A percentile compares a stretch with the other conserved stretches of the same genome.
Conservation (phyloP, 176 grass and related monocot species). For the Otatea glauca region DNA sequence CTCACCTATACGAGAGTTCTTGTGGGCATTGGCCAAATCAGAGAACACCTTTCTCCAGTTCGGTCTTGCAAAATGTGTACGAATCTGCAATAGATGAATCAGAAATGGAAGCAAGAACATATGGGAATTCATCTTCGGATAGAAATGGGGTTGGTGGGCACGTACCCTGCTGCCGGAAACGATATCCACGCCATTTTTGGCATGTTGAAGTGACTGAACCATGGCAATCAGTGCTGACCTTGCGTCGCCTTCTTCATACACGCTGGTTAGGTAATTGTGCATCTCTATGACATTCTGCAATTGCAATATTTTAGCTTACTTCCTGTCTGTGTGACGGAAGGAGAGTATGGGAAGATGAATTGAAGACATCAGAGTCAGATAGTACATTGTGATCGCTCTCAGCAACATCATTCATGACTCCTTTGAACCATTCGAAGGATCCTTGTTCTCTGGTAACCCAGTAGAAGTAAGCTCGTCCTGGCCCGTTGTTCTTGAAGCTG, state of each 20-base stretch:
- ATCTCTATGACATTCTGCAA: conserved; percentile 95
- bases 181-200: conserved; percentile 92
- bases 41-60: conserved; percentile 99
- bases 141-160: background rate
- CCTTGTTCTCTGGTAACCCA: conserved; percentile 99
- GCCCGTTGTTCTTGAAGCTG: conserved; percentile 69
- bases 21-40: conserved; percentile 80
- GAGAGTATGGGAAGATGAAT: conserved; percentile 17
- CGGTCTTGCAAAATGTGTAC: conserved; percentile 95
- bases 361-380: conserved; percentile 26
- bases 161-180: conserved; percentile 90
- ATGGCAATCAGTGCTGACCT: conserved; percentile 91
- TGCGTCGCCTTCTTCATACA: conserved; percentile 99
- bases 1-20: conserved; percentile 85
- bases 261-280: conserved; percentile 99
- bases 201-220: conserved; percentile 95
- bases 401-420: conserved; percentile 98
- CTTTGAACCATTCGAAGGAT: conserved; percentile 99
- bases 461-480: conserved; percentile 98
- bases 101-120: background rate
- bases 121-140: background rate
- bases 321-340: background rate
- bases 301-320: conserved; percentile 45
- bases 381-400: conserved; percentile 83
- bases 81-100: conserved; percentile 62